Percentiles rank a stretch among this genome's conserved stretches.
These are phyloP conservation scores for Mucor irregularis DNA, from an alignment of 371 early-diverging fungal species.

Conservation along the genomic window DNA sequence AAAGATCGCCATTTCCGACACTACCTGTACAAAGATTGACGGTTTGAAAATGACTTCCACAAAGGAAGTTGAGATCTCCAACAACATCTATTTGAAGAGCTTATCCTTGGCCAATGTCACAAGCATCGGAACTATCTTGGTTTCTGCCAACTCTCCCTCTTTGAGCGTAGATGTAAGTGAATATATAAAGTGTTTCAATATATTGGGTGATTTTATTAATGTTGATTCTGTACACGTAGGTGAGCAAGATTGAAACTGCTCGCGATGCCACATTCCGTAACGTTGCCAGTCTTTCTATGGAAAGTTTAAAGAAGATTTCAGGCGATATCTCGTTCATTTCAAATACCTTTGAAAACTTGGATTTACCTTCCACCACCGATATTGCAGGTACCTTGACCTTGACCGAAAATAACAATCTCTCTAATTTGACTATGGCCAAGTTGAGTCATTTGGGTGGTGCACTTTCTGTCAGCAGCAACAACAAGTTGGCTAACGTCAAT, in stretches of 20 bases:
- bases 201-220: neutral
- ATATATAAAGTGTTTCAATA: neutral
- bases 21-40: conserved; percentile 41
- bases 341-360: conserved; percentile 38
- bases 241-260: conserved; percentile 22
- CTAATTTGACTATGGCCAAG: conserved; percentile 43
- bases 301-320: conserved; percentile 29
- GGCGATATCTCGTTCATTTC: conserved; percentile 52
- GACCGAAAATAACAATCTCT: conserved; percentile 44
- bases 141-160: conserved; percentile 49
- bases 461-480: conserved; percentile 51
- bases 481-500: conserved; percentile 30
- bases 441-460: conserved; percentile 55
- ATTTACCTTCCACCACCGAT: conserved; percentile 34
- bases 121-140: conserved; percentile 27
- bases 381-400: conserved; percentile 53
- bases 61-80: conserved; percentile 42
- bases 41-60: conserved; percentile 36
- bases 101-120: conserved; percentile 37
- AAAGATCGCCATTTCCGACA: conserved; percentile 40
- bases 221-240: conserved; percentile 10
- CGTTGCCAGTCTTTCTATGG: conserved; percentile 34
- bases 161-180: conserved; percentile 35
- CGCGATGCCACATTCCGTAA: conserved; percentile 36
- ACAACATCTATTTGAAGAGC: conserved; percentile 49